These are phyloP conservation scores for Fraxinus americana DNA, from an alignment of 257 asterid species.

Conservation along the genomic window DNA sequence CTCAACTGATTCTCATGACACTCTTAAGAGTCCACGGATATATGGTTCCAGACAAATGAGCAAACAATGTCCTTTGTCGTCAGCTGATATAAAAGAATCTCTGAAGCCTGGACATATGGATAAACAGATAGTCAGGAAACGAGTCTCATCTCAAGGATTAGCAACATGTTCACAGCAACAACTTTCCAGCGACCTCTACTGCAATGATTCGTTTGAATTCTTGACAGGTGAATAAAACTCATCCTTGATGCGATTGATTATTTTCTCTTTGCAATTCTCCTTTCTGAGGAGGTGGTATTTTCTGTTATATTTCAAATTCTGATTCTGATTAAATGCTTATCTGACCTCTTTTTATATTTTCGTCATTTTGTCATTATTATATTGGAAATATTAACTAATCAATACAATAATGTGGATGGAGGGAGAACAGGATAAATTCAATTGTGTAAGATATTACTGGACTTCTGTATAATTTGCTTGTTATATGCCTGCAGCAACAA, in stretches of 20 bases:
- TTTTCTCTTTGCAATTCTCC: constrained; percentile 1
- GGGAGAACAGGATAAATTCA: neutral
- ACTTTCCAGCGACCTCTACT: constrained; percentile 11
- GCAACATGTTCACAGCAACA: constrained; percentile 27
- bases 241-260: constrained; percentile 1
- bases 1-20: constrained; percentile 37
- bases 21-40: constrained; percentile 27
- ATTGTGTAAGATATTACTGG: neutral
- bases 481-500: neutral
- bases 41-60: constrained; percentile 20
- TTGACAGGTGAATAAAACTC: constrained; percentile 32
- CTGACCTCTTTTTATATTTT: neutral
- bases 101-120: constrained; percentile 22
- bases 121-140: constrained; percentile 33
- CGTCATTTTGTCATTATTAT: neutral
- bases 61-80: constrained; percentile 20
- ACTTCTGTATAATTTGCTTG: neutral
- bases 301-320: neutral
- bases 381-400: neutral
- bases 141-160: constrained; percentile 29
- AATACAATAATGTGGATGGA: neutral
- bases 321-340: neutral
- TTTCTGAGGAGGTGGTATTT: neutral
- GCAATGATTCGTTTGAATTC: constrained; percentile 22
- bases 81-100: constrained; percentile 28